Evolutionary conservation across 169 alveolate species (phyloP).

Genomic region (Sarcocystis neurona): DNA sequence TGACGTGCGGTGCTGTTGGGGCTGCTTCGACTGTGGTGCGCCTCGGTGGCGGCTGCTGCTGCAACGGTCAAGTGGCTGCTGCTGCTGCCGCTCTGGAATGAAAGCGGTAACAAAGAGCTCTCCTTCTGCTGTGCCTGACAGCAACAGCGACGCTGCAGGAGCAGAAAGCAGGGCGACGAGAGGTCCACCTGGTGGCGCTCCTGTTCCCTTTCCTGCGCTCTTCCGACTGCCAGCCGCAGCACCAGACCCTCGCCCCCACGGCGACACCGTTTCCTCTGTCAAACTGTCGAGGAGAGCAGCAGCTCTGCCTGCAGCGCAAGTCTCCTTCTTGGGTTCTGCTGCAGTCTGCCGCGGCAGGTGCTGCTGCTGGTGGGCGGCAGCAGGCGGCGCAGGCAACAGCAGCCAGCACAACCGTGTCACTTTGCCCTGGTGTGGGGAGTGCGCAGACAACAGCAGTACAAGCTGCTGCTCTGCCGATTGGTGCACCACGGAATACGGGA

Average conservation of each 20-base stretch:
- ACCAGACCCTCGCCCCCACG: no score
- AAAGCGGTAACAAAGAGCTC: background rate
- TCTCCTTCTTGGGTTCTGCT: background rate
- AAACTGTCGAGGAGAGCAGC: background rate
- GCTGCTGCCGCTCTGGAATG: background rate
- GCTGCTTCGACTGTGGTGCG: slow-evolving; percentile 36
- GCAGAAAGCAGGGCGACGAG: background rate
- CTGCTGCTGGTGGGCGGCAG: background rate
- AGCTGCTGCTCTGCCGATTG: no score
- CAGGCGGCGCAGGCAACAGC: background rate
- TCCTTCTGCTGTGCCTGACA: background rate
- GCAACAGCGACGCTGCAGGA: background rate
- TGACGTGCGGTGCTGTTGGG: slow-evolving; percentile 2
- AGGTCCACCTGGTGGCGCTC: background rate
- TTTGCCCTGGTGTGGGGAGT: background rate
- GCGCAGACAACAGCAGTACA: no score
- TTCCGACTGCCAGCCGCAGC: no score
- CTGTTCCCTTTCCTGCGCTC: background rate
- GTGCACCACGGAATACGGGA: background rate
- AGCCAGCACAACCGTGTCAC: background rate
- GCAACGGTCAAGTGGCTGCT: background rate
- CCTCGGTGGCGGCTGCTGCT: slow-evolving; percentile 22
- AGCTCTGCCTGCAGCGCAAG: background rate
- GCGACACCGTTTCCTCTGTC: no score
- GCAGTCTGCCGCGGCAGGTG: background rate